These are phyloP conservation scores for Cryptococcus sp. DNA, from an alignment of 1,284 basidiomycete genomes.

Conservation along the genomic window DNA sequence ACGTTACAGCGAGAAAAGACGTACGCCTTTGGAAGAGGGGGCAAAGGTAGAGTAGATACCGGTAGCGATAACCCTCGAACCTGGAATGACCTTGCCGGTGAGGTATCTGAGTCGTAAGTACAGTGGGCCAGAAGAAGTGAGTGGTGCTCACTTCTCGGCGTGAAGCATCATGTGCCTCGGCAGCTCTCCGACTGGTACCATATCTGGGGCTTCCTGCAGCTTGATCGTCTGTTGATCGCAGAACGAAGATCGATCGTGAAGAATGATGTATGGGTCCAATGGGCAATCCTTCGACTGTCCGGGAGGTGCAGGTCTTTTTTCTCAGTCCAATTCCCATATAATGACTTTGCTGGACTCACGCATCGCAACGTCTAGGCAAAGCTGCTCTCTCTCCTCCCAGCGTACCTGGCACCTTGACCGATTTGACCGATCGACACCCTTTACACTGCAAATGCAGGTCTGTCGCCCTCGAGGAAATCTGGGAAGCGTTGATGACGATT, in stretches of 20 bases:
- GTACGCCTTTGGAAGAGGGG: conserved; percentile 71
- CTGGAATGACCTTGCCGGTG: conserved; percentile 87
- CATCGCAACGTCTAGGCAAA: conserved; percentile 77
- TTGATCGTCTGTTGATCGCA: conserved; percentile 96
- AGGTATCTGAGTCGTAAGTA: conserved; percentile 52
- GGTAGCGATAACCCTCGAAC: conserved; percentile 87
- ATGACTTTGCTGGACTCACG: conserved; percentile 45
- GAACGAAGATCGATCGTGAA: conserved; percentile 91
- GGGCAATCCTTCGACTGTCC: conserved; percentile 88
- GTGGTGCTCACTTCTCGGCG: conserved; percentile 67
- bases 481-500: conserved; percentile 95
- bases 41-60: conserved; percentile 93
- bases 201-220: conserved; percentile 97
- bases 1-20: conserved; percentile 28
- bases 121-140: too few relatives aligned
- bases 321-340: neutral
- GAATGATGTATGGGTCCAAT: conserved; percentile 90
- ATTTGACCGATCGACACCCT: conserved; percentile 76
- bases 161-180: conserved; percentile 93
- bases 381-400: conserved; percentile 78
- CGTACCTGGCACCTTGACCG: conserved; percentile 72
- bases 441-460: conserved; percentile 90
- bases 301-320: conserved; percentile 54
- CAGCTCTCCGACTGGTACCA: conserved; percentile 98
- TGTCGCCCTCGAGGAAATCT: conserved; percentile 87